Conservation (phyloP, 2,329 filamentous ascomycete genomes). For the Fusarium circinatum region DNA sequence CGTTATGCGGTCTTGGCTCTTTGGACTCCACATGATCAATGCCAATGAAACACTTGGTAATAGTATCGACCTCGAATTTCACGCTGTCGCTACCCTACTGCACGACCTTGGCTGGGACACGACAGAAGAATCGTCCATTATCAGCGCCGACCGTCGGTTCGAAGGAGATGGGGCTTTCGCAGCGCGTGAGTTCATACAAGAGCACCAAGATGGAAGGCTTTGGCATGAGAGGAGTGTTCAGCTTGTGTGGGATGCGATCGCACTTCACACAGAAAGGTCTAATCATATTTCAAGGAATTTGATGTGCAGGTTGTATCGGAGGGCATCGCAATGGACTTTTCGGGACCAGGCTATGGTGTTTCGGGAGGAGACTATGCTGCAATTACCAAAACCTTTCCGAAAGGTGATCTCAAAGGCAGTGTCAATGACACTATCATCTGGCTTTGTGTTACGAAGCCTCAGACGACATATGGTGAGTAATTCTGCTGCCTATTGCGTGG, state of each 20-base stretch:
- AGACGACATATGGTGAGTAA: constrained; percentile 7
- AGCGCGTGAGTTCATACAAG: not conserved
- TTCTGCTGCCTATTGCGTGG: not conserved
- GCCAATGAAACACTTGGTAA: constrained; percentile 4
- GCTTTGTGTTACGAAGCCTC: constrained; percentile 13
- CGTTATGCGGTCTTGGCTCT: constrained; percentile 21
- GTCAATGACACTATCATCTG: constrained; percentile 19
- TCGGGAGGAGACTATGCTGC: not conserved
- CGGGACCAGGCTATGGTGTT: not conserved
- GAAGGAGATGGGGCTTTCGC: constrained; percentile 20
- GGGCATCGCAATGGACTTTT: constrained; percentile 14
- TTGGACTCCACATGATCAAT: not conserved
- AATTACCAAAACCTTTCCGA: not conserved
- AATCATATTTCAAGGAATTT: constrained; percentile 12
- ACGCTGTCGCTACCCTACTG: constrained; percentile 14
- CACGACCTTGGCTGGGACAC: constrained; percentile 27
- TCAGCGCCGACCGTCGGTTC: constrained; percentile 8
- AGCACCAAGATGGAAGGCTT: not conserved
- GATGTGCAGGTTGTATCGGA: constrained; percentile 8
- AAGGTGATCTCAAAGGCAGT: not conserved
- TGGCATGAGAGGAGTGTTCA: constrained; percentile 5
- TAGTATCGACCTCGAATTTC: not conserved
- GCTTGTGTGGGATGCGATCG: constrained; percentile 18
- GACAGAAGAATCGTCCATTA: not conserved
- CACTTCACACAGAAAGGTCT: constrained; percentile 10